Percentiles rank a stretch among this genome's conserved stretches.
phyloP scores from a whole-genome alignment of 768 basidiomycete genomes.

The Mycena chlorophos region DNA sequence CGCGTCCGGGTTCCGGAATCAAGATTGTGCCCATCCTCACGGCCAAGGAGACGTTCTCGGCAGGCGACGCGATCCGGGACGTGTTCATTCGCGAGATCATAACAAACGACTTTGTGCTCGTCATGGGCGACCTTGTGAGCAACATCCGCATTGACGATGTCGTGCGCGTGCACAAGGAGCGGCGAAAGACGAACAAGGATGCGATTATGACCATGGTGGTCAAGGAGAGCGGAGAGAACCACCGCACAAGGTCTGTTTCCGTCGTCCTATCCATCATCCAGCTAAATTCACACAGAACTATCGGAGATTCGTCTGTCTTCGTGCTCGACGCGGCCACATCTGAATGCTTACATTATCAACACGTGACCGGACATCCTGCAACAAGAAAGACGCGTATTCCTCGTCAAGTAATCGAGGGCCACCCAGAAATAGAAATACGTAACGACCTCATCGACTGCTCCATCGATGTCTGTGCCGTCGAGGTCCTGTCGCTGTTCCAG shows the following conservation, averaged over 20 bases:
- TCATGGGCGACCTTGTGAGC: conserved; percentile 90
- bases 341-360: conserved; percentile 85
- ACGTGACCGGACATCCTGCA: conserved; percentile 68
- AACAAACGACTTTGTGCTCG: conserved; percentile 87
- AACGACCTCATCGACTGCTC: conserved; percentile 87
- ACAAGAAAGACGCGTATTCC: conserved; percentile 66
- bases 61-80: conserved; percentile 91
- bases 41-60: conserved; percentile 82
- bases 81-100: conserved; percentile 91
- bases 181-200: conserved; percentile 84
- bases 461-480: conserved; percentile 92
- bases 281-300: conserved; percentile 46
- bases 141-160: conserved; percentile 90
- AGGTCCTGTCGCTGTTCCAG: conserved; percentile 94
- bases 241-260: conserved; percentile 66
- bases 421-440: conserved; percentile 82
- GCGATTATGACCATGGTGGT: conserved; percentile 97
- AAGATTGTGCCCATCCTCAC: conserved; percentile 85
- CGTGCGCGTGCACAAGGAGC: conserved; percentile 83
- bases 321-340: conserved; percentile 74
- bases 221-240: conserved; percentile 70
- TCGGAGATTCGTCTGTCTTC: conserved; percentile 74
- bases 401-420: conserved; percentile 69
- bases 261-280: conserved; percentile 3
- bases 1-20: conserved; percentile 72